Conservation (phyloP, 805 yeast species). For the Lipomyces yamadae region DNA sequence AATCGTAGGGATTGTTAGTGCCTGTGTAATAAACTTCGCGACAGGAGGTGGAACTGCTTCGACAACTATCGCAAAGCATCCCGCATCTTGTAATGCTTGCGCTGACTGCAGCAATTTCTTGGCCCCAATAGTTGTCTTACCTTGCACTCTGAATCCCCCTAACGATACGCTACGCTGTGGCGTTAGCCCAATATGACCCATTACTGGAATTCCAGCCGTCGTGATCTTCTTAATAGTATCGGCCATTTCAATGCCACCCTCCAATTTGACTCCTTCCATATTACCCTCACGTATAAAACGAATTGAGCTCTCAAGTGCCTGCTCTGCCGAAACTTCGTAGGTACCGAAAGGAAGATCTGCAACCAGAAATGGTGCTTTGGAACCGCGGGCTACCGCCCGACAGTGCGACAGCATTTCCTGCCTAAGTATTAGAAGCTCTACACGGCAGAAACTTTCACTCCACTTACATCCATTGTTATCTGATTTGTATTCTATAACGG, state of each 20-base stretch:
- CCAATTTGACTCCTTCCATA: constrained; percentile 82
- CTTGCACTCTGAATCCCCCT: constrained; percentile 92
- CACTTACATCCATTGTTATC: constrained; percentile 63
- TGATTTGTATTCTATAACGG: constrained; percentile 57
- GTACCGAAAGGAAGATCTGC: constrained; percentile 92
- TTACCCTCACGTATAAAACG: constrained; percentile 57
- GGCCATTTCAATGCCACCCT: constrained; percentile 71
- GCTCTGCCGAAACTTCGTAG: constrained; percentile 65
- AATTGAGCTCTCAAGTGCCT: constrained; percentile 66
- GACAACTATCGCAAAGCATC: constrained; percentile 73
- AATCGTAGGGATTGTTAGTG: constrained; percentile 74
- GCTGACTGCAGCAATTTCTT: constrained; percentile 68
- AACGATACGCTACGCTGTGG: constrained; percentile 81
- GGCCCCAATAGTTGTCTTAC: constrained; percentile 60
- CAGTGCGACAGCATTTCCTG: constrained; percentile 72
- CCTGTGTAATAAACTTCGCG: constrained; percentile 65
- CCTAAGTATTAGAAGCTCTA: not conserved
- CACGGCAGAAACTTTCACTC: not conserved
- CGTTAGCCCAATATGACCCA: constrained; percentile 90
- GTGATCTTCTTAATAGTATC: constrained; percentile 61
- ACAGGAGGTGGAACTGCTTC: constrained; percentile 86
- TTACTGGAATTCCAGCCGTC: constrained; percentile 78
- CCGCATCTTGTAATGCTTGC: constrained; percentile 68
- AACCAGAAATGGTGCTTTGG: constrained; percentile 64
- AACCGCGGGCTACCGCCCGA: constrained; percentile 76